Evolutionary conservation across 768 basidiomycete species (phyloP).

Genomic region (Suillus discolor): DNA sequence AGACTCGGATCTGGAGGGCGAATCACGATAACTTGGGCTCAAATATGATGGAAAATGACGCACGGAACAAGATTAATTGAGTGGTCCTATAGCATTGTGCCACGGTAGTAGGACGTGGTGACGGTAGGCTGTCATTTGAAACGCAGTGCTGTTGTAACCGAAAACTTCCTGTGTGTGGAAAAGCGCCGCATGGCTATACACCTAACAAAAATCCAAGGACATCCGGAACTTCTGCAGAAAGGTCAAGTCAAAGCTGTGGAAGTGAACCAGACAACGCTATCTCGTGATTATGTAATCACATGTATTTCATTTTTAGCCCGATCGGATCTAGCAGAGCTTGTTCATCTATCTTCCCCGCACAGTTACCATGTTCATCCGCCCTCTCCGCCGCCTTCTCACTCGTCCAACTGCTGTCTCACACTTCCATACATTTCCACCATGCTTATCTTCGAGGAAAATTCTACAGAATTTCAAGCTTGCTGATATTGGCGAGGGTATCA

Average conservation of each 20-base stretch:
- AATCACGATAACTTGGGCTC: neutral
- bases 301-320: conserved; percentile 1
- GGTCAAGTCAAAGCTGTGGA: neutral
- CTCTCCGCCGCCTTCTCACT: conserved; percentile 23
- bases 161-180: neutral
- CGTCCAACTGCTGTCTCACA: conserved; percentile 32
- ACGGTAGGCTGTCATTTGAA: too few relatives aligned
- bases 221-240: neutral
- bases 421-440: conserved; percentile 40
- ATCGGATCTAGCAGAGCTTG: conserved; percentile 7
- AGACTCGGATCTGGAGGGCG: neutral
- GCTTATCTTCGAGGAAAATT: conserved; percentile 36
- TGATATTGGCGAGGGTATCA: conserved; percentile 90
- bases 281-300: neutral
- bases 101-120: neutral
- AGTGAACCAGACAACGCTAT: neutral
- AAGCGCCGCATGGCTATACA: neutral
- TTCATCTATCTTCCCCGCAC: conserved; percentile 8
- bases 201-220: neutral
- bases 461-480: conserved; percentile 75
- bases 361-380: conserved; percentile 11
- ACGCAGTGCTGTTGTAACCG: neutral
- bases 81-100: neutral
- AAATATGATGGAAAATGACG: neutral
- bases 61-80: neutral